These are phyloP conservation scores for Geranium rotundifolium DNA, from an alignment of 345 rosid species.

Conservation along the genomic window DNA sequence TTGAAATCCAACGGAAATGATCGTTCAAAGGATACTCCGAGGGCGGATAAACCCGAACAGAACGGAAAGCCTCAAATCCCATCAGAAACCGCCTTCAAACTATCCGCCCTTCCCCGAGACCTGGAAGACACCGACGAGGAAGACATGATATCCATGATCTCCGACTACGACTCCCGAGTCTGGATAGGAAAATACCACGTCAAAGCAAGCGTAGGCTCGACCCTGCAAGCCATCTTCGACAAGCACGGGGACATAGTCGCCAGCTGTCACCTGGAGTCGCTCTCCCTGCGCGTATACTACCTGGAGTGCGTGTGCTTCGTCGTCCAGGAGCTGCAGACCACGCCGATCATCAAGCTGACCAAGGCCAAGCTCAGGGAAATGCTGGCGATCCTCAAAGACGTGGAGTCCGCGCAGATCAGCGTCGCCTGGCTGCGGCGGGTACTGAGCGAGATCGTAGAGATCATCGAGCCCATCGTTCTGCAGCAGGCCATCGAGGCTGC, in stretches of 20 bases:
- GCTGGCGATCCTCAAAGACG: constrained; percentile 61
- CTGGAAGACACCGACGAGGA: constrained; percentile 31
- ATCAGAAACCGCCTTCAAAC: constrained; percentile 13
- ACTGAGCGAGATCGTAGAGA: constrained; percentile 39
- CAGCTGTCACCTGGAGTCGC: constrained; percentile 49
- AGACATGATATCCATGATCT: constrained; percentile 31
- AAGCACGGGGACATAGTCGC: constrained; percentile 77
- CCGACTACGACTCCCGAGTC: constrained; percentile 36
- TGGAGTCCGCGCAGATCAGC: constrained; percentile 53
- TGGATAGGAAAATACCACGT: constrained; percentile 58
- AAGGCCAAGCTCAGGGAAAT: constrained; percentile 54
- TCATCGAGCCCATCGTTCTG: constrained; percentile 31
- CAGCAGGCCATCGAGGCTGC: constrained; percentile 23
- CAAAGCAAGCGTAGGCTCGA: constrained; percentile 30
- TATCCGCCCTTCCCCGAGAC: constrained; percentile 24
- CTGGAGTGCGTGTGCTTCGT: constrained; percentile 58
- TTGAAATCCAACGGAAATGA: no score
- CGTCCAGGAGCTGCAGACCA: constrained; percentile 51
- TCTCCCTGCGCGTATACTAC: constrained; percentile 48
- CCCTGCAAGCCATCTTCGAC: constrained; percentile 36
- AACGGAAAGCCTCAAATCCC: no score
- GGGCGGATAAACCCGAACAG: no score
- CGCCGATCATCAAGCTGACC: constrained; percentile 36
- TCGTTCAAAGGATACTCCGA: no score
- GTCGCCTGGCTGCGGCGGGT: constrained; percentile 48